Percentiles rank a stretch among this genome's conserved stretches.
Evolutionary conservation across 2,329 filamentous ascomycete species (phyloP).

Genomic region (Bipolaris sorokiniana): DNA sequence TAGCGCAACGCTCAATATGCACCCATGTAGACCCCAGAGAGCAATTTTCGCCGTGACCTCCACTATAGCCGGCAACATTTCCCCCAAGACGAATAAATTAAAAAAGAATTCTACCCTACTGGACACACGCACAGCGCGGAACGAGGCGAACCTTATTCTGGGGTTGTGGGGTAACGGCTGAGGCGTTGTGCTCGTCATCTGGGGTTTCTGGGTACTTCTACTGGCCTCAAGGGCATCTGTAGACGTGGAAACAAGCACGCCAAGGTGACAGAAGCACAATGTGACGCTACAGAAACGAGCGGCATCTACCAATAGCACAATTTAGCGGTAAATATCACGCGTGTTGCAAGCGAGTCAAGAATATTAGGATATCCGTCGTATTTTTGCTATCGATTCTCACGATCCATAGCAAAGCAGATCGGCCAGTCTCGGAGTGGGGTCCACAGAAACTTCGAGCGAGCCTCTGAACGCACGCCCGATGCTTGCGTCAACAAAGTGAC

Average conservation of each 20-base stretch:
- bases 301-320: constrained; percentile 3
- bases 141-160: constrained; percentile 28
- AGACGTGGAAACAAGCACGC: constrained; percentile 4
- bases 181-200: constrained; percentile 7
- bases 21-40: background rate
- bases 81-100: constrained; percentile 11
- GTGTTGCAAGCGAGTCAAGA: background rate
- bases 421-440: constrained; percentile 21
- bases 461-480: constrained; percentile 10
- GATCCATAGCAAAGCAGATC: constrained; percentile 15
- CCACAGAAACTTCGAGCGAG: constrained; percentile 27
- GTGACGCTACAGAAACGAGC: background rate
- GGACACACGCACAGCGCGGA: constrained; percentile 24
- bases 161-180: constrained; percentile 27
- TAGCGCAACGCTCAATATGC: background rate
- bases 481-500: constrained; percentile 11
- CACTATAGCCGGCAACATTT: constrained; percentile 6
- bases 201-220: constrained; percentile 18
- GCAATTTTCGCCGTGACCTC: constrained; percentile 22
- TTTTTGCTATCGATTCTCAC: constrained; percentile 5
- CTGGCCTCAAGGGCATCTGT: constrained; percentile 16
- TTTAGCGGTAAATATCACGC: constrained; percentile 4
- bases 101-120: constrained; percentile 12
- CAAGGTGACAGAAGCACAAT: background rate
- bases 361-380: constrained; percentile 3